Base-by-base conservation (phyloP, 2,329 filamentous ascomycete genomes). In the Verticillium zaregamsianum region DNA sequence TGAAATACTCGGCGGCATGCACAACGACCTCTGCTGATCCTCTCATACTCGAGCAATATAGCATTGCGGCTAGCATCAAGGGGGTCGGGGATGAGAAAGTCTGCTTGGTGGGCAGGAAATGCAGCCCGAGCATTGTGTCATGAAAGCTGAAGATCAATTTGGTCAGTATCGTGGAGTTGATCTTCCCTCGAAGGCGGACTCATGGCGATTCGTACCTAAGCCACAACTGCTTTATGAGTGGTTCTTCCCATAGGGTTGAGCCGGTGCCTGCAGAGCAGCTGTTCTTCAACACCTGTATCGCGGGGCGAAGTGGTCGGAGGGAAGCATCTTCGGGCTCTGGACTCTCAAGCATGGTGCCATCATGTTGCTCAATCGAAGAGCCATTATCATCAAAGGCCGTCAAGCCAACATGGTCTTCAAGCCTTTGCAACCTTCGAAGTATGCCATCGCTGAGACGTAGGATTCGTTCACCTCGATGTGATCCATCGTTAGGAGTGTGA, bases 101-200 rank as follows among this genome's bases (percentile, higher is more conserved):
- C 64, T 77, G 74, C 35, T 76, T 79, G 23, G 71, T 73, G 0
- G 79, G 77, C 12, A 80, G 70, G 58, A 80, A 80, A 63, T 80
- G 79, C 3, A 81, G 65, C 1, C 76, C 76, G 0, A 76, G 77
- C 73, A 79, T 79, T 37, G 73, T 76, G 35, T 77, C 75, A 61
- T 80, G 74, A 58, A 80, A 80, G 5, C 76, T 79, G 55, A 1
- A 25, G 9, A 20, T 6, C 23, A n/a, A 14, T 8, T 14, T 4
- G 7, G 25, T 52, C 12, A 52, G 20, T 8, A 52, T 23, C 9
- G 23, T 23, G 12, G 11, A 52, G 39, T 3, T 12, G 15, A 32
- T 25, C 3, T 40, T 58, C 6, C 62, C 59, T 11, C 23, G 55
- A 5, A 8, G 40, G 14, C 14, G 23, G 12, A 8, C 9, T 49